Percentiles rank a stretch among this genome's conserved stretches.
Conservation (phyloP, 768 basidiomycete species). For the Agaricus blazei region DNA sequence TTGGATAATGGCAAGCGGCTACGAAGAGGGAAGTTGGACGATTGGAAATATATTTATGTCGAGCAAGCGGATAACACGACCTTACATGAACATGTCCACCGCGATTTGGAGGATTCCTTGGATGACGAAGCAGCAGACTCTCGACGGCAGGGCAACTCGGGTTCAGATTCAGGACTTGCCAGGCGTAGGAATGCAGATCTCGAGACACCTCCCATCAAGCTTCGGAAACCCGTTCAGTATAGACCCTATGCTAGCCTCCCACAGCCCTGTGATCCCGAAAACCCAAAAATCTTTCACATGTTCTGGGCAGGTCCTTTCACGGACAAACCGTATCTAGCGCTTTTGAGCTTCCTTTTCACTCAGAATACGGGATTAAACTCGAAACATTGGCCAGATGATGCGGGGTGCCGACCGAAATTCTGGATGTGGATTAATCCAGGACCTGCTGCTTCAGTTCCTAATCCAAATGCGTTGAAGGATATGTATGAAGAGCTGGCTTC, state of each 20-base stretch:
- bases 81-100: slow-evolving; percentile 13
- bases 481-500: slow-evolving; percentile 79
- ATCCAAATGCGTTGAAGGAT: slow-evolving; percentile 71
- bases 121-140: background rate
- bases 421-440: slow-evolving; percentile 99
- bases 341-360: slow-evolving; percentile 92
- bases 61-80: slow-evolving; percentile 44
- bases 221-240: slow-evolving; percentile 48
- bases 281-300: slow-evolving; percentile 93
- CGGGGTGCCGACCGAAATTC: slow-evolving; percentile 81
- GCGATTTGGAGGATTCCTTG: slow-evolving; percentile 14
- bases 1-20: slow-evolving; percentile 78
- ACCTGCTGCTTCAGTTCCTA: slow-evolving; percentile 87
- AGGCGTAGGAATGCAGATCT: slow-evolving; percentile 59
- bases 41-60: slow-evolving; percentile 86
- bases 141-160: slow-evolving; percentile 20
- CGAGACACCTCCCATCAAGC: slow-evolving; percentile 47
- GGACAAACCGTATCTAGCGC: slow-evolving; percentile 95
- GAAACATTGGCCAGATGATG: slow-evolving; percentile 41
- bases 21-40: slow-evolving; percentile 69
- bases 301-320: slow-evolving; percentile 99
- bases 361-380: slow-evolving; percentile 87
- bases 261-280: slow-evolving; percentile 74
- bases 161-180: slow-evolving; percentile 49
- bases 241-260: slow-evolving; percentile 52